These are phyloP conservation scores for Blastomyces percursus DNA, from an alignment of 2,329 filamentous ascomycete genomes.

Conservation along the genomic window DNA sequence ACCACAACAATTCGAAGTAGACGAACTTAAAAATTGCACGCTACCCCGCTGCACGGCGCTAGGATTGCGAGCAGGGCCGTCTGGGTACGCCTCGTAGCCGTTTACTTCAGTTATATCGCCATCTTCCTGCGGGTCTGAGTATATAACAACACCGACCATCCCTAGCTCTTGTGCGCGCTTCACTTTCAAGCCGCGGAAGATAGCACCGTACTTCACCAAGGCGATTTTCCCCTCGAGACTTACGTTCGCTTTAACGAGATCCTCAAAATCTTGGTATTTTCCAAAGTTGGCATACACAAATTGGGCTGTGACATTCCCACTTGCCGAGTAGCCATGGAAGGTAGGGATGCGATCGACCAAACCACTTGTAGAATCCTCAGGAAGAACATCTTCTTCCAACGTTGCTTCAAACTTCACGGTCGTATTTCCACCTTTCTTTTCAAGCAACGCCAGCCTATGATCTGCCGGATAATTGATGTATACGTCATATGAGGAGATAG, in stretches of 20 bases:
- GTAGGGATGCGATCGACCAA: conserved; percentile 65
- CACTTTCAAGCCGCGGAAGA: conserved; percentile 84
- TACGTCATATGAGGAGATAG: conserved; percentile 59
- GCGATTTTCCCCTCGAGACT: conserved; percentile 76
- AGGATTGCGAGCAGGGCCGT: conserved; percentile 77
- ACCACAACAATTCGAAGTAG: conserved; percentile 17
- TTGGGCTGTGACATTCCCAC: conserved; percentile 75
- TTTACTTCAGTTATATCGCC: conserved; percentile 70
- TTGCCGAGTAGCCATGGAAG: conserved; percentile 92
- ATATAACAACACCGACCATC: conserved; percentile 75
- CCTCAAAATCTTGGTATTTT: conserved; percentile 74
- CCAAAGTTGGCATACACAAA: conserved; percentile 91
- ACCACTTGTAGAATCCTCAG: conserved; percentile 69
- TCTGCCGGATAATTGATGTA: conserved; percentile 69
- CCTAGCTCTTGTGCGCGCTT: conserved; percentile 86
- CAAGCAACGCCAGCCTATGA: conserved; percentile 56
- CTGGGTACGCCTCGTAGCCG: conserved; percentile 66
- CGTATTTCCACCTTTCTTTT: conserved; percentile 34
- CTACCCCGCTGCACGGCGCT: conserved; percentile 86
- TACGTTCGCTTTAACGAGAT: conserved; percentile 63
- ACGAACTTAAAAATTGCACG: conserved; percentile 65
- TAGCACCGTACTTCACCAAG: conserved; percentile 69
- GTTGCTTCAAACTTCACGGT: conserved; percentile 66
- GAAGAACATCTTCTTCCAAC: conserved; percentile 71
- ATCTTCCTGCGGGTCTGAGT: conserved; percentile 83